Conservation (phyloP, 2,329 filamentous ascomycete species). For the Aspergillus calidoustus region DNA sequence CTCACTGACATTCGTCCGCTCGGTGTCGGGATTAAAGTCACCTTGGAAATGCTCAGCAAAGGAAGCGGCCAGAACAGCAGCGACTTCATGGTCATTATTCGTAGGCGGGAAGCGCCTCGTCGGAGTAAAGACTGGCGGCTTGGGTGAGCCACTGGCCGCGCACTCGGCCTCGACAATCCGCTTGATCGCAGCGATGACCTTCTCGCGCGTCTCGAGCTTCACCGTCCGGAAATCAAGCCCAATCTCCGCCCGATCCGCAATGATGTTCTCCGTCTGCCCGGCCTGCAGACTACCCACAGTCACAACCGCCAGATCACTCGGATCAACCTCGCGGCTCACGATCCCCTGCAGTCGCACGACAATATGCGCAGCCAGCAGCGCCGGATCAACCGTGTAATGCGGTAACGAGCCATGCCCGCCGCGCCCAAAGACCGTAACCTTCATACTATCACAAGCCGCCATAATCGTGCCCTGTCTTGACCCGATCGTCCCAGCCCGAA, state of each 20-base stretch:
- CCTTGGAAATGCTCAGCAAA: constrained; percentile 55
- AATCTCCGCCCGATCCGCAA: constrained; percentile 59
- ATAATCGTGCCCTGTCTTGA: constrained; percentile 46
- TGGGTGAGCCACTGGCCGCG: constrained; percentile 54
- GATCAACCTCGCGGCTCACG: constrained; percentile 60
- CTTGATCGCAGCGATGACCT: constrained; percentile 53
- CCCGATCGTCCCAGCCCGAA: constrained; percentile 47
- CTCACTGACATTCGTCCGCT: constrained; percentile 52
- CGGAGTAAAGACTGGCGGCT: constrained; percentile 52
- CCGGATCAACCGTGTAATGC: constrained; percentile 61
- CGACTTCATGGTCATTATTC: constrained; percentile 55
- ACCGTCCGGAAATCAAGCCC: constrained; percentile 60
- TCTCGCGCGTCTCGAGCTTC: constrained; percentile 50
- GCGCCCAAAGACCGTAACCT: constrained; percentile 61
- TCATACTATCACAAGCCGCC: constrained; percentile 51
- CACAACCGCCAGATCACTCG: constrained; percentile 58
- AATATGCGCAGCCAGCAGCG: constrained; percentile 60
- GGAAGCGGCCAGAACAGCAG: constrained; percentile 47
- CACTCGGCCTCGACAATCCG: constrained; percentile 64
- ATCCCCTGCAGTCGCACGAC: constrained; percentile 65
- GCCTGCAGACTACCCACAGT: constrained; percentile 64
- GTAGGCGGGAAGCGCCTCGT: constrained; percentile 59
- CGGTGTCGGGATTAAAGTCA: constrained; percentile 38
- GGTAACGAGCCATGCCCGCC: constrained; percentile 64
- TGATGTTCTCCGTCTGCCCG: constrained; percentile 65